These are phyloP conservation scores for Ceratobasidium sp. DNA, from an alignment of 1,284 basidiomycete genomes.

Conservation along the genomic window DNA sequence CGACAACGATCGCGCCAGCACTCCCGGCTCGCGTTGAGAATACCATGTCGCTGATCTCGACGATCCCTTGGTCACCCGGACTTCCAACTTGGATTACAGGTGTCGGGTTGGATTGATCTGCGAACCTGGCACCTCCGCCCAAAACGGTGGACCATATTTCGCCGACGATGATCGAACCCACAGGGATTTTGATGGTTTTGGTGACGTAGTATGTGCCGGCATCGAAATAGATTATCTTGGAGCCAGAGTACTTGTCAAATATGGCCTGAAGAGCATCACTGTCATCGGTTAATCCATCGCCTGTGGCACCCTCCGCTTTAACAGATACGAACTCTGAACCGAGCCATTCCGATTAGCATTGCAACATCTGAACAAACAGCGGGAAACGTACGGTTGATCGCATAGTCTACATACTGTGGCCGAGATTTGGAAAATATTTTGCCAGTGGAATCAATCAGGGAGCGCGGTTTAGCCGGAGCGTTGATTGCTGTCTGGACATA, in stretches of 20 bases:
- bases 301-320: constrained; percentile 69
- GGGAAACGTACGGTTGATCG: constrained; percentile 53
- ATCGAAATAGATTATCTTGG: constrained; percentile 75
- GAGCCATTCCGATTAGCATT: neutral
- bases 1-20: constrained; percentile 70
- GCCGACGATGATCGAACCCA: constrained; percentile 72
- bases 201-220: constrained; percentile 66
- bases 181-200: constrained; percentile 72
- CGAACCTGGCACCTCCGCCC: constrained; percentile 66
- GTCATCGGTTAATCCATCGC: constrained; percentile 79
- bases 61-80: constrained; percentile 56
- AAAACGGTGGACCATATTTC: constrained; percentile 80
- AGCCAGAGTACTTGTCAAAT: constrained; percentile 69
- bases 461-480: constrained; percentile 60
- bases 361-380: neutral
- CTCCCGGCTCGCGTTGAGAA: constrained; percentile 52
- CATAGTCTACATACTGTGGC: constrained; percentile 71
- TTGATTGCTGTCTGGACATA: constrained; percentile 62
- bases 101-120: constrained; percentile 60
- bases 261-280: constrained; percentile 69
- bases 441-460: constrained; percentile 62
- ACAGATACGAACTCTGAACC: constrained; percentile 63
- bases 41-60: constrained; percentile 66
- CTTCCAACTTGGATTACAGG: constrained; percentile 65
- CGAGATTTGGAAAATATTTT: constrained; percentile 69